Conservation (phyloP, 345 rosid species). For the Corchorus capsularis region DNA sequence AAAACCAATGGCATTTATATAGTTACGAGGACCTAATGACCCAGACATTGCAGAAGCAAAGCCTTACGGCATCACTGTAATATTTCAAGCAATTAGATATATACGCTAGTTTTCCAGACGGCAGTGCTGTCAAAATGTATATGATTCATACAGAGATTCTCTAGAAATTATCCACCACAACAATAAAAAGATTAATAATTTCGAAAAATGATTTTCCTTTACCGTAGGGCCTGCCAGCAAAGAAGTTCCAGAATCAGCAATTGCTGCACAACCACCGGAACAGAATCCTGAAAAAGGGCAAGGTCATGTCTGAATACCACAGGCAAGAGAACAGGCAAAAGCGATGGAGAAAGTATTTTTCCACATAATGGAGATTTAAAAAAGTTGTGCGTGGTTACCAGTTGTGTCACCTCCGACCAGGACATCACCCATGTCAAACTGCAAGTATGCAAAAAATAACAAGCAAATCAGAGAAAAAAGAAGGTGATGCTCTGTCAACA, state of each 20-base stretch:
- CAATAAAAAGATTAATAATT: background rate
- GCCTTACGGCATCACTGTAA: background rate
- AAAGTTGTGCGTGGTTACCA: conserved; percentile 40
- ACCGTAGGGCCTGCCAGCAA: conserved; percentile 78
- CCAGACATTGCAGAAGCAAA: background rate
- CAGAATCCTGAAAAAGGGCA: conserved; percentile 53
- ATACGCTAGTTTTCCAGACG: background rate
- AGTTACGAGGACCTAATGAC: background rate
- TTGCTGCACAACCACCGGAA: conserved; percentile 58
- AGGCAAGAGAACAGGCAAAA: conserved; percentile 9
- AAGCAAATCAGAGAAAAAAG: conserved; percentile 14
- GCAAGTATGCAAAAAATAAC: conserved; percentile 19
- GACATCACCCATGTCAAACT: conserved; percentile 91
- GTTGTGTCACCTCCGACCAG: conserved; percentile 74
- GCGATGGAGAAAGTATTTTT: background rate
- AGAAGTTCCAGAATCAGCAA: conserved; percentile 85
- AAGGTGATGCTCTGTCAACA: background rate
- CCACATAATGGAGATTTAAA: background rate
- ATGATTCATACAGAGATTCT: background rate
- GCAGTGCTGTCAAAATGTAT: background rate
- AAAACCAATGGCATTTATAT: background rate
- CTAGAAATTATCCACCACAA: background rate
- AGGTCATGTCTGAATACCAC: conserved; percentile 11
- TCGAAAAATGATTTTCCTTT: background rate
- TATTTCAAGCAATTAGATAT: background rate